Percentiles rank a stretch among this genome's conserved stretches.
phyloP scores from a whole-genome alignment of 768 basidiomycete genomes.

The Daedaleopsis sinensis region DNA sequence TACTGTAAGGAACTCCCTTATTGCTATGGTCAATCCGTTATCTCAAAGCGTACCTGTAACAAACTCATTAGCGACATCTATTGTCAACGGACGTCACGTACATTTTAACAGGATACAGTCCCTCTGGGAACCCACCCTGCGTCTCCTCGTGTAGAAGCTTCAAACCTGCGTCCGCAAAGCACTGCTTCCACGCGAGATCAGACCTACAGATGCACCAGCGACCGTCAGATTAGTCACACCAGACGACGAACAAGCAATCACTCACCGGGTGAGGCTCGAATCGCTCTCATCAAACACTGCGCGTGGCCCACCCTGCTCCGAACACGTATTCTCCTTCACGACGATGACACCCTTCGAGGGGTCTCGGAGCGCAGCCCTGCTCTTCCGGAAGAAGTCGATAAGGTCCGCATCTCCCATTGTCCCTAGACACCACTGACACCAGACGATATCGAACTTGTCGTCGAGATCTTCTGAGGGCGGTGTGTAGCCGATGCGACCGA shows the following conservation, averaged over 20 bases:
- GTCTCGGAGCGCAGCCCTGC: slow-evolving; percentile 60
- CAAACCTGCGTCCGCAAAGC: slow-evolving; percentile 77
- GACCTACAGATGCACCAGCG: slow-evolving; percentile 54
- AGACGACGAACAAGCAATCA: background rate
- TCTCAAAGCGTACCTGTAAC: slow-evolving; percentile 59
- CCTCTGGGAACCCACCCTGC: slow-evolving; percentile 83
- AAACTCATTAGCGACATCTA: background rate
- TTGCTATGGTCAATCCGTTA: slow-evolving; percentile 19
- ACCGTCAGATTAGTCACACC: background rate
- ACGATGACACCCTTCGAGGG: slow-evolving; percentile 63
- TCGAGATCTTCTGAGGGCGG: slow-evolving; percentile 47
- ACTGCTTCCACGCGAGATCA: slow-evolving; percentile 75
- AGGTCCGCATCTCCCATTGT: slow-evolving; percentile 81
- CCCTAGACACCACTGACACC: slow-evolving; percentile 98
- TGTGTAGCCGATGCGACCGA: slow-evolving; percentile 72
- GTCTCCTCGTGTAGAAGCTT: slow-evolving; percentile 70
- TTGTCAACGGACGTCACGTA: slow-evolving; percentile 36
- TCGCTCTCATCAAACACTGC: slow-evolving; percentile 82
- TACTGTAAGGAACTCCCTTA: background rate
- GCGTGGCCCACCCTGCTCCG: slow-evolving; percentile 49
- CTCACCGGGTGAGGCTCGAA: slow-evolving; percentile 85
- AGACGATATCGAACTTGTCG: slow-evolving; percentile 77
- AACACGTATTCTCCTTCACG: slow-evolving; percentile 91
- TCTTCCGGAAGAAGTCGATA: slow-evolving; percentile 70
- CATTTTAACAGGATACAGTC: slow-evolving; percentile 88